These are phyloP conservation scores for Populus hybrid DNA, from an alignment of 441 rosid genomes.

Conservation along the genomic window DNA sequence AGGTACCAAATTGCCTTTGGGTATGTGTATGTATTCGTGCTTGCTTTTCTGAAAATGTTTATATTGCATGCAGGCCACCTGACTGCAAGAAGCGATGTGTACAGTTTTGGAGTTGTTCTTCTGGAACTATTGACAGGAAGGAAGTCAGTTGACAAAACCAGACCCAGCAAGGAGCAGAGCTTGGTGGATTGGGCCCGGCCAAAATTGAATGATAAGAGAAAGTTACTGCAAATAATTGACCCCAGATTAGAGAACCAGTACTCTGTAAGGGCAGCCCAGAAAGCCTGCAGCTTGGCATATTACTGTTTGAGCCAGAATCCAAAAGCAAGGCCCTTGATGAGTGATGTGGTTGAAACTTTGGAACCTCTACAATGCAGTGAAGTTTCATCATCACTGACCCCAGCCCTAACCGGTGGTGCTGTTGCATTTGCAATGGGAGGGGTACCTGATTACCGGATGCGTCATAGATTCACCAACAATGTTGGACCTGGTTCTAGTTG, in stretches of 20 bases:
- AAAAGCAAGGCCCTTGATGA: slow-evolving; percentile 94
- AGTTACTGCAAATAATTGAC: slow-evolving; percentile 82
- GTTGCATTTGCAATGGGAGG: slow-evolving; percentile 72
- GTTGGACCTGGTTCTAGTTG: slow-evolving; percentile 81
- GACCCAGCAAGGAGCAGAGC: slow-evolving; percentile 97
- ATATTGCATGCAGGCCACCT: slow-evolving; percentile 69
- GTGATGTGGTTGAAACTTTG: slow-evolving; percentile 91
- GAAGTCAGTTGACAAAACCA: slow-evolving; percentile 95
- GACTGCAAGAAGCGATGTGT: slow-evolving; percentile 94
- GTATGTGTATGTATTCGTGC: background rate
- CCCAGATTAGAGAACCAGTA: slow-evolving; percentile 87
- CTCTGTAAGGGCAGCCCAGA: slow-evolving; percentile 89
- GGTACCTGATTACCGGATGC: slow-evolving; percentile 60
- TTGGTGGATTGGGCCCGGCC: slow-evolving; percentile 99
- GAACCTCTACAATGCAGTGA: slow-evolving; percentile 80
- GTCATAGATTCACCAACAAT: slow-evolving; percentile 54
- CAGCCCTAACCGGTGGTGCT: slow-evolving; percentile 33
- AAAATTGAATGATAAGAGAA: slow-evolving; percentile 86
- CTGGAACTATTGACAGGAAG: slow-evolving; percentile 92
- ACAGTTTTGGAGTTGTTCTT: slow-evolving; percentile 96
- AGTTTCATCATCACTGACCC: slow-evolving; percentile 35
- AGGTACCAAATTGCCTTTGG: background rate
- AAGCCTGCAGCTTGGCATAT: slow-evolving; percentile 92
- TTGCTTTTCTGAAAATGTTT: slow-evolving; percentile 18
- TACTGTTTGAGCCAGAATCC: slow-evolving; percentile 96